A percentile compares a stretch with the other conserved stretches of the same genome.
phyloP scores from a whole-genome alignment of 1,139 yeast species.

The Saccharomyces hybrid region DNA sequence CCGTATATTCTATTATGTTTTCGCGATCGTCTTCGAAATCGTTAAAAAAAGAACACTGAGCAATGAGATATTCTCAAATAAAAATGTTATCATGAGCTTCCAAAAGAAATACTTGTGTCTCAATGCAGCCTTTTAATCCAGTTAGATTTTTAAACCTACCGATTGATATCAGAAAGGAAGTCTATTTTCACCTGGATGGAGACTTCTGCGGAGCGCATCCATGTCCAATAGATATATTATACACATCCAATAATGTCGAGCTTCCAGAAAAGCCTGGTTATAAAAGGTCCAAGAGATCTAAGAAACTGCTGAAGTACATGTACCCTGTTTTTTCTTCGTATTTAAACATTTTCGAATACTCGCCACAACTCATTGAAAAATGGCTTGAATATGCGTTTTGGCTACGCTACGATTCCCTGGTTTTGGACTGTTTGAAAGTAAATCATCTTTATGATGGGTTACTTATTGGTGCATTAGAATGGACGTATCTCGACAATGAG shows the following conservation, averaged over 20 bases:
- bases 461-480: slow-evolving; percentile 20
- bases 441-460: slow-evolving; percentile 23
- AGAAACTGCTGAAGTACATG: slow-evolving; percentile 7
- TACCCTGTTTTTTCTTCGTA: slow-evolving; percentile 16
- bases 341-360: slow-evolving; percentile 23
- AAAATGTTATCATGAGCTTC: too few relatives aligned
- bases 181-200: slow-evolving; percentile 23
- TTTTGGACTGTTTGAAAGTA: slow-evolving; percentile 25
- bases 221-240: slow-evolving; percentile 5
- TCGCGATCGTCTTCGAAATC: neutral
- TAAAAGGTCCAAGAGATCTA: slow-evolving; percentile 3
- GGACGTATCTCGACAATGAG: slow-evolving; percentile 19
- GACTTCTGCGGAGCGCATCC: slow-evolving; percentile 12
- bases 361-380: slow-evolving; percentile 16
- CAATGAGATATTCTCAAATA: neutral
- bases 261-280: slow-evolving; percentile 3
- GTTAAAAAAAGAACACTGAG: too few relatives aligned
- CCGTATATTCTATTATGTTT: neutral
- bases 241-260: slow-evolving; percentile 7
- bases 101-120: neutral
- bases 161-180: slow-evolving; percentile 20
- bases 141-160: slow-evolving; percentile 21
- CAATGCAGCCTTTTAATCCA: slow-evolving; percentile 8
- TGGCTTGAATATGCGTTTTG: slow-evolving; percentile 26
- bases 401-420: slow-evolving; percentile 27